A percentile compares a stretch with the other conserved stretches of the same genome.
Evolutionary conservation across 2,329 filamentous ascomycete genomes (phyloP).

Genomic region (Pestalotiopsis sp.): DNA sequence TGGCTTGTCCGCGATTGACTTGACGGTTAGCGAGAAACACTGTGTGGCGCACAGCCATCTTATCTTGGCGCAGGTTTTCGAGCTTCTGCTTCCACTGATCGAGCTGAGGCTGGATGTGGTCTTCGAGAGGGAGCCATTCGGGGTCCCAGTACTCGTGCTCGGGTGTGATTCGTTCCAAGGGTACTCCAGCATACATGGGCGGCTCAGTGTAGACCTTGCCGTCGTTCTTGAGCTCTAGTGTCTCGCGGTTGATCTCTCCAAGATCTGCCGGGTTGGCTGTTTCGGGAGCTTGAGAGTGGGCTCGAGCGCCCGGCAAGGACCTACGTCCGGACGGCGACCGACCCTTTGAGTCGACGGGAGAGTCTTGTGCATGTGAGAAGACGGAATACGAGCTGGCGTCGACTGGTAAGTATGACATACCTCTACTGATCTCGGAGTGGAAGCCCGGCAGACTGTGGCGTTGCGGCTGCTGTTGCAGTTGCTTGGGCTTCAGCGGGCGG

Average conservation of each 20-base stretch:
- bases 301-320: slow-evolving; percentile 31
- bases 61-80: slow-evolving; percentile 27
- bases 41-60: slow-evolving; percentile 35
- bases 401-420: slow-evolving; percentile 12
- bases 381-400: slow-evolving; percentile 12
- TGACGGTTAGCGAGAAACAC: slow-evolving; percentile 59
- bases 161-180: slow-evolving; percentile 52
- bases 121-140: slow-evolving; percentile 50
- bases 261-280: slow-evolving; percentile 20
- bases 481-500: slow-evolving; percentile 28
- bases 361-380: slow-evolving; percentile 14
- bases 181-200: slow-evolving; percentile 54
- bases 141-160: slow-evolving; percentile 59
- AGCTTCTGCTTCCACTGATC: slow-evolving; percentile 52
- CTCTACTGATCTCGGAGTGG: slow-evolving; percentile 13
- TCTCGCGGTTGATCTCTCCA: slow-evolving; percentile 47
- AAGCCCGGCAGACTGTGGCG: slow-evolving; percentile 32
- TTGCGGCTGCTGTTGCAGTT: slow-evolving; percentile 18
- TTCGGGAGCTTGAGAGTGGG: slow-evolving; percentile 25
- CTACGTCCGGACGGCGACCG: slow-evolving; percentile 31
- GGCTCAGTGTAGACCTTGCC: slow-evolving; percentile 53
- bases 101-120: slow-evolving; percentile 44
- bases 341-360: slow-evolving; percentile 23
- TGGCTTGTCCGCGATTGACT: slow-evolving; percentile 55
- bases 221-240: slow-evolving; percentile 49